phyloP scores from a whole-genome alignment of 208 protist species.

The Wallacemonas sp. region DNA sequence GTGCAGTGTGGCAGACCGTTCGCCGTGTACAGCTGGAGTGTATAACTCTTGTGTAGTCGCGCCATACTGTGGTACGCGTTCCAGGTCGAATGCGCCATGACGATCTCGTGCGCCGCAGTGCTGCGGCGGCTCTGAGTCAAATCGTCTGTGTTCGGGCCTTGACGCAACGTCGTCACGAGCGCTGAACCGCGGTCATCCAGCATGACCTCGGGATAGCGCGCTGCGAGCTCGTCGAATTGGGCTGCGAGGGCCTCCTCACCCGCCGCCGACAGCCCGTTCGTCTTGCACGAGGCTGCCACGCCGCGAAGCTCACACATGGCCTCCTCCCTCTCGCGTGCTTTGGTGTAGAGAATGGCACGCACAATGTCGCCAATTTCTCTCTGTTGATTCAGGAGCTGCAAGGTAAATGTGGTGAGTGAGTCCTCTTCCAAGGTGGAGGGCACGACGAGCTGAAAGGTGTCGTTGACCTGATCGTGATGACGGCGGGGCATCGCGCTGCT shows the following conservation, averaged over 20 bases:
- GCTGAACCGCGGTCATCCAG: conserved; percentile 54
- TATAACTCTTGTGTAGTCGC: conserved; percentile 65
- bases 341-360: not conserved
- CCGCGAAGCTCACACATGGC: not conserved
- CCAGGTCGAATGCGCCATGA: conserved; percentile 59
- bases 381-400: no score
- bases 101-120: conserved; percentile 47
- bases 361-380: conserved; percentile 40
- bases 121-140: no score
- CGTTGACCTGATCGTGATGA: no score
- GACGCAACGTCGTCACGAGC: conserved; percentile 44
- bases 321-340: not conserved
- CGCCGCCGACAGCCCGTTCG: not conserved
- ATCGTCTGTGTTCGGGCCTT: no score
- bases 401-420: no score
- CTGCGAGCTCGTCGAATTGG: conserved; percentile 12
- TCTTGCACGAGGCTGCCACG: not conserved
- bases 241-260: not conserved
- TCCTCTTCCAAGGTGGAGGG: no score
- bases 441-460: no score
- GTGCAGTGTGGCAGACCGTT: not conserved
- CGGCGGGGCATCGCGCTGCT: no score
- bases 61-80: conserved; percentile 45
- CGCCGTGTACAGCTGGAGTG: conserved; percentile 17
- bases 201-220: conserved; percentile 19